A percentile compares a stretch with the other conserved stretches of the same genome.
These are phyloP conservation scores for Serpula lacrymans DNA, from an alignment of 768 basidiomycete species.

Conservation along the genomic window DNA sequence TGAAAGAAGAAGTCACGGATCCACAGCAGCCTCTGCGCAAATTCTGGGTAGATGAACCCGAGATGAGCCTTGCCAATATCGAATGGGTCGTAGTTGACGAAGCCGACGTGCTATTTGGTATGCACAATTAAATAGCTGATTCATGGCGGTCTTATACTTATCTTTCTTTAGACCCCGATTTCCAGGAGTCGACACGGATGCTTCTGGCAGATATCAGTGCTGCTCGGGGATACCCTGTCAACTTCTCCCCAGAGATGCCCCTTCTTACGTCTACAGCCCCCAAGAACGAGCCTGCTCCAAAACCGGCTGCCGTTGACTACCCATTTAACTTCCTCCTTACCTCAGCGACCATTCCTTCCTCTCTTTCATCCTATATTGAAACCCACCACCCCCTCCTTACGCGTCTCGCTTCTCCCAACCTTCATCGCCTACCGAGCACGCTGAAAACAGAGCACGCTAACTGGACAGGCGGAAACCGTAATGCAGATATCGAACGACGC, in stretches of 20 bases:
- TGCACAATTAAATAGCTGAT: constrained; percentile 13
- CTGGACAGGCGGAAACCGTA: constrained; percentile 79
- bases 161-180: constrained; percentile 64
- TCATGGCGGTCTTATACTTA: constrained; percentile 1
- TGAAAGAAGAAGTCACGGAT: constrained; percentile 23
- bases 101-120: constrained; percentile 87
- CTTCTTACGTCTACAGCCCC: constrained; percentile 12
- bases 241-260: constrained; percentile 20
- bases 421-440: constrained; percentile 73
- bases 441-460: constrained; percentile 70
- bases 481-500: constrained; percentile 74
- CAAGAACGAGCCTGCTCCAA: constrained; percentile 17
- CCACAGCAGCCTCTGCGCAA: constrained; percentile 23
- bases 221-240: constrained; percentile 51
- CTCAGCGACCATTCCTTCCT: constrained; percentile 83
- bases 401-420: constrained; percentile 76
- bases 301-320: constrained; percentile 37
- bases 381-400: constrained; percentile 56
- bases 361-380: constrained; percentile 64
- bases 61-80: constrained; percentile 63
- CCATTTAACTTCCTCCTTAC: constrained; percentile 82
- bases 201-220: constrained; percentile 69
- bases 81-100: constrained; percentile 94
- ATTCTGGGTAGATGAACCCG: constrained; percentile 46
- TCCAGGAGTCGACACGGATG: constrained; percentile 66